A percentile compares a stretch with the other conserved stretches of the same genome.
Conservation (phyloP, 306 rosid species). For the Vigna mungo region DNA sequence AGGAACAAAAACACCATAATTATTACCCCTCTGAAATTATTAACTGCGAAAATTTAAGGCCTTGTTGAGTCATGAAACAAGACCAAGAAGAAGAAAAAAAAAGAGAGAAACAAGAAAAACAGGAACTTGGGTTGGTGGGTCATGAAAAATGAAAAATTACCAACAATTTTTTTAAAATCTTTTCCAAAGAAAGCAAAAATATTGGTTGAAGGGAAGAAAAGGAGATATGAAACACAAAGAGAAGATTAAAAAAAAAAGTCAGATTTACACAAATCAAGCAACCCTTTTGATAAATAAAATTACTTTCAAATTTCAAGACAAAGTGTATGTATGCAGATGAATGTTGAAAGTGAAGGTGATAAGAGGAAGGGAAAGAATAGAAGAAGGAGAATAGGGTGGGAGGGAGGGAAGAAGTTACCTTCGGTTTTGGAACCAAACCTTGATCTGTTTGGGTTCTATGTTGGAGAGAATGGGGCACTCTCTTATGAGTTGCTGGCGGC, state of each 20-base stretch:
- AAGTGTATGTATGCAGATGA: background rate
- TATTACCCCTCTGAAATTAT: background rate
- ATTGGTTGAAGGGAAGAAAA: background rate
- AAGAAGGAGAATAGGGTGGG: background rate
- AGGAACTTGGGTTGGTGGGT: constrained; percentile 2
- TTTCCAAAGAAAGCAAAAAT: background rate
- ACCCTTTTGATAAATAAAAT: background rate
- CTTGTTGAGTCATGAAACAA: background rate
- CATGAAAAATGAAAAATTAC: background rate
- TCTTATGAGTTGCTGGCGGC: constrained; percentile 95
- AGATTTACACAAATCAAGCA: constrained; percentile 5
- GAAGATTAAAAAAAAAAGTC: background rate
- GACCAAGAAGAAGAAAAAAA: background rate
- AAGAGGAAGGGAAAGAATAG: background rate
- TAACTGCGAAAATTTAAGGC: background rate
- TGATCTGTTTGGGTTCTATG: constrained; percentile 98
- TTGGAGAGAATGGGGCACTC: constrained; percentile 97
- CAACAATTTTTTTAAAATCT: background rate
- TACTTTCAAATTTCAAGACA: background rate
- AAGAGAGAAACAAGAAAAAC: background rate
- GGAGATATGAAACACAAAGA: background rate
- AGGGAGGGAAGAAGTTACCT: constrained; percentile 49
- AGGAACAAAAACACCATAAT: background rate
- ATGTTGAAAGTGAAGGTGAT: background rate
- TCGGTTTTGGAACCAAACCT: constrained; percentile 98